Percentiles rank a stretch among this genome's conserved stretches.
phyloP scores from a whole-genome alignment of 805 yeast genomes.

The Torulaspora indica region DNA sequence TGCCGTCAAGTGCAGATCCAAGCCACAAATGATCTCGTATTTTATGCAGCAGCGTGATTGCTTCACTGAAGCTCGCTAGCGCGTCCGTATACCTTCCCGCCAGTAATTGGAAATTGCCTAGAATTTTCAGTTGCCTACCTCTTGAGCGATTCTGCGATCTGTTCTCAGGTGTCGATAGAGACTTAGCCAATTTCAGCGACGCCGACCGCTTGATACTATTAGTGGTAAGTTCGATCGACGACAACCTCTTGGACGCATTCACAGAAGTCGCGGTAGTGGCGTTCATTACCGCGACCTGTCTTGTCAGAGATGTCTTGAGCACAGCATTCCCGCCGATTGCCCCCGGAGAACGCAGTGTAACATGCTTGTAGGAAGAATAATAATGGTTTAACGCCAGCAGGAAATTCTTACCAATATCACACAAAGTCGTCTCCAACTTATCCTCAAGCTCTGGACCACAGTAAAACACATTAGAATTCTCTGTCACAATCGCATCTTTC shows the following conservation, averaged over 20 bases:
- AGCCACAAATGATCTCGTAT: slow-evolving; percentile 81
- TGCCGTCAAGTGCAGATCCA: slow-evolving; percentile 80
- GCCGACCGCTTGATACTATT: slow-evolving; percentile 36
- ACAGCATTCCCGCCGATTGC: slow-evolving; percentile 51
- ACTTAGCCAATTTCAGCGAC: slow-evolving; percentile 33
- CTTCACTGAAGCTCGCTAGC: slow-evolving; percentile 66
- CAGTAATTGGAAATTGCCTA: slow-evolving; percentile 71
- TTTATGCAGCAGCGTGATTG: slow-evolving; percentile 53
- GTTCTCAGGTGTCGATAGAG: slow-evolving; percentile 33
- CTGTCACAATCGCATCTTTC: background rate
- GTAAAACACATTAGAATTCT: slow-evolving; percentile 10
- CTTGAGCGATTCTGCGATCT: slow-evolving; percentile 44
- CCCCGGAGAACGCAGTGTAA: slow-evolving; percentile 79
- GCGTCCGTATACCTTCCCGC: slow-evolving; percentile 79
- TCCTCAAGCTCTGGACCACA: slow-evolving; percentile 13
- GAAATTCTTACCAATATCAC: slow-evolving; percentile 66
- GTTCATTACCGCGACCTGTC: slow-evolving; percentile 9
- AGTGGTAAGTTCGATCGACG: slow-evolving; percentile 33
- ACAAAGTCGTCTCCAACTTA: slow-evolving; percentile 57
- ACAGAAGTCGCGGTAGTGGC: slow-evolving; percentile 4
- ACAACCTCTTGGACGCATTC: slow-evolving; percentile 18
- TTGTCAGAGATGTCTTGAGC: slow-evolving; percentile 35
- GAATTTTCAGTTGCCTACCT: slow-evolving; percentile 71
- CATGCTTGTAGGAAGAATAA: slow-evolving; percentile 70
- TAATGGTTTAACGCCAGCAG: slow-evolving; percentile 60